Conservation (phyloP, 345 rosid species). For the Raphanus raphanistrum region DNA sequence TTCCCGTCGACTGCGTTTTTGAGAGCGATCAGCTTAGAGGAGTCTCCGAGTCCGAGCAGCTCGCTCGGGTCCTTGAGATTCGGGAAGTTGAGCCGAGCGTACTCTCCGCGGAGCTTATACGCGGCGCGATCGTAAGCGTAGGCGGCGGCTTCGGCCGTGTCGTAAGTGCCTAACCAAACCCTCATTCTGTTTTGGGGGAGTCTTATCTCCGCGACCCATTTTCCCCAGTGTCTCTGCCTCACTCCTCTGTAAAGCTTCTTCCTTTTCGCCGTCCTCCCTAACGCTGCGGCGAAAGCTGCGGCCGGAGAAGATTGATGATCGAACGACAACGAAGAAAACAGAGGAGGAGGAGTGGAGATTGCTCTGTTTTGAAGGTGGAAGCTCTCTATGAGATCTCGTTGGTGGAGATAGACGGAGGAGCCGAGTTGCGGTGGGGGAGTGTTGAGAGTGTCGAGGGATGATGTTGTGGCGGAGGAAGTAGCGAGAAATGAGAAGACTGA, state of each 20-base stretch:
- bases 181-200: conserved; percentile 94
- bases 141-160: conserved; percentile 89
- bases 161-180: conserved; percentile 94
- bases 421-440: conserved; percentile 60
- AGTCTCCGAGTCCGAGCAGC: conserved; percentile 62
- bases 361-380: conserved; percentile 54
- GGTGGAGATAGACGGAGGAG: conserved; percentile 82
- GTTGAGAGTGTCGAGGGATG: neutral
- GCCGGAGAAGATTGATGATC: conserved; percentile 25
- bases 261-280: conserved; percentile 39
- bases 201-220: conserved; percentile 98
- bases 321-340: conserved; percentile 31
- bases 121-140: conserved; percentile 98
- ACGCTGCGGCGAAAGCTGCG: conserved; percentile 29
- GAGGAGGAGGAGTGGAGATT: conserved; percentile 38
- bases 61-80: conserved; percentile 64
- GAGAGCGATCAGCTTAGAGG: conserved; percentile 55
- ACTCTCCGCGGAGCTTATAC: conserved; percentile 91
- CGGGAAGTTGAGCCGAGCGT: conserved; percentile 86
- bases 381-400: conserved; percentile 72
- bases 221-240: conserved; percentile 98
- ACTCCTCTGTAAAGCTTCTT: conserved; percentile 96
- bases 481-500: conserved; percentile 69
- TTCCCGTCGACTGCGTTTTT: conserved; percentile 76
- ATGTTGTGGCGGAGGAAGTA: conserved; percentile 44